Base-by-base conservation (phyloP, 305 asterid species). In the Ajuga reptans region DNA sequence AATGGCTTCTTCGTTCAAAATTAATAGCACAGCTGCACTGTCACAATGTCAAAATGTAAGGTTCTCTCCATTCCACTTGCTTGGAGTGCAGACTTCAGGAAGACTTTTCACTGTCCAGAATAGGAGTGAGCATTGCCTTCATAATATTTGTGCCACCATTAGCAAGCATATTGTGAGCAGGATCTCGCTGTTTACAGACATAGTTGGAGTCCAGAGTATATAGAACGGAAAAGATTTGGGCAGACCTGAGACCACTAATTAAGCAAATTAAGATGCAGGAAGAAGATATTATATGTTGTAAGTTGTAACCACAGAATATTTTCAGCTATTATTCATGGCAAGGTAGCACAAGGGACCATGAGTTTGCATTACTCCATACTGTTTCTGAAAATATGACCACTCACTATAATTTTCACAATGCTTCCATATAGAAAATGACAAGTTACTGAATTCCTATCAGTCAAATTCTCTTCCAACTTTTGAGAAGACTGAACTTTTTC, bases 61-160 rank as follows among this genome's bases (percentile, higher is more conserved):
- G 52, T 33, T 51, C 72, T 62, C 33, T 36, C 18, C 73, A 68
- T 43, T 49, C 34, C 46, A 21, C 27, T 21, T 21, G 27, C 57
- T 17, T 54, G 63, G 43, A 51, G 64, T 27, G 61, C 52, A 12
- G 58, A 69, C 34, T 56, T 69, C 72, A 59, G 63, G 15, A 29
- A 62, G 52, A 56, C 24, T 64, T 55, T 73, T 49, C 58, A 62
- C 17, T 56, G 37, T 37, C 67, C 21, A 9, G 27, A 54, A 50
- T 51, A 49, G 49, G 16, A 57, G 69, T 27, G 17, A 63, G n/a
- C 31, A 36, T 45, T 69, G 60, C 65, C 60, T 65, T 72, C 62
- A 34, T 47, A 56, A 57, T 33, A 17, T 49, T 49, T 37, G 34
- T 41, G 69, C 41, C 45, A 50, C 31, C 16, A 15, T 43, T 9